Percentiles rank a stretch among this genome's conserved stretches.
phyloP scores from a whole-genome alignment of 1,139 yeast genomes.

The Geotrichum reessii region DNA sequence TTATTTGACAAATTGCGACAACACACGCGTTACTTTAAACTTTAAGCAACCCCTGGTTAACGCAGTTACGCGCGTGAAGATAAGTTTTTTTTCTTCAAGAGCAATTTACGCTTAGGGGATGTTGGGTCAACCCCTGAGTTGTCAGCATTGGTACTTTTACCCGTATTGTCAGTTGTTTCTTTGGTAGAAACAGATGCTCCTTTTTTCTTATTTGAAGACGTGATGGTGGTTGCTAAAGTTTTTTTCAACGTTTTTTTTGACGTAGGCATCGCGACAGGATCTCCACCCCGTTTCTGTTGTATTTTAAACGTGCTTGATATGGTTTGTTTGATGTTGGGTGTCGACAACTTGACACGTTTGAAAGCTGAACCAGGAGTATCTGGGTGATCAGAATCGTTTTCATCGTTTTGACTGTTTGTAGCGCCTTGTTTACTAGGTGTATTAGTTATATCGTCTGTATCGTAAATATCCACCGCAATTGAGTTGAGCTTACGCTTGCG shows the following conservation, averaged over 20 bases:
- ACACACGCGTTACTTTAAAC: neutral
- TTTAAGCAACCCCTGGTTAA: neutral
- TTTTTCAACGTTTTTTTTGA: neutral
- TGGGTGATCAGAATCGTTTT: conserved; percentile 22
- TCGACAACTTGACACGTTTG: conserved; percentile 20
- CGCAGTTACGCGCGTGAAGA: conserved; percentile 9
- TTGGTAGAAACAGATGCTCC: too few species aligned
- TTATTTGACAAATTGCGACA: too few species aligned
- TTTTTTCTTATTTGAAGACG: neutral
- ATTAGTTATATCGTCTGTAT: neutral
- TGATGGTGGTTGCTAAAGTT: neutral
- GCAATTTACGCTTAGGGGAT: too few species aligned
- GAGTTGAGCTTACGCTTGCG: neutral
- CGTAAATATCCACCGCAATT: neutral
- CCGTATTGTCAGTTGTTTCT: too few species aligned
- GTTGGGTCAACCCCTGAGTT: too few species aligned
- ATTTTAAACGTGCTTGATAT: neutral
- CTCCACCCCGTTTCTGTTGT: neutral
- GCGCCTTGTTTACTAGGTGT: conserved; percentile 3
- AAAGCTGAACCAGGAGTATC: conserved; percentile 25
- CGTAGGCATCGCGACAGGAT: neutral
- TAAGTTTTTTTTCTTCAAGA: neutral
- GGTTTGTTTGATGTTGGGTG: neutral
- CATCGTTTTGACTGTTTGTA: conserved; percentile 1
- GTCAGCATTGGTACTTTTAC: too few species aligned